phyloP scores from a whole-genome alignment of 352 stramenopile genomes.

The Phytophthora fragariaefolia region DNA sequence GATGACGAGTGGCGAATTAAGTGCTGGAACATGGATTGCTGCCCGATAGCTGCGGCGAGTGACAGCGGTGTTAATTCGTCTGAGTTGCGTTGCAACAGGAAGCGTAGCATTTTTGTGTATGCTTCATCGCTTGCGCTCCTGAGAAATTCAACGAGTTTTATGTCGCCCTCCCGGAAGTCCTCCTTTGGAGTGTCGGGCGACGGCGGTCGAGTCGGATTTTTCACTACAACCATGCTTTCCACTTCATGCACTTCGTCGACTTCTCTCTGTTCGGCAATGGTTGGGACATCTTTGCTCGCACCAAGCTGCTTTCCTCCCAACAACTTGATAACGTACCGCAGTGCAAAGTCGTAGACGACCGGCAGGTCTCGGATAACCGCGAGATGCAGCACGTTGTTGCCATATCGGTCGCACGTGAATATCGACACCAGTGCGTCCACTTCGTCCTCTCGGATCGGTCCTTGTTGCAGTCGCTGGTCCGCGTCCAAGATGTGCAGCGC shows the following conservation, averaged over 20 bases:
- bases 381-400: slow-evolving; percentile 70
- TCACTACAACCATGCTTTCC: slow-evolving; percentile 22
- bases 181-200: not conserved
- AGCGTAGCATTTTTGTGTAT: slow-evolving; percentile 44
- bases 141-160: slow-evolving; percentile 47
- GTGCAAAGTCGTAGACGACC: slow-evolving; percentile 63
- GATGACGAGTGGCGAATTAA: slow-evolving; percentile 55
- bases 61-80: slow-evolving; percentile 65
- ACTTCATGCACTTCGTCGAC: slow-evolving; percentile 16
- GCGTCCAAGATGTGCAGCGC: slow-evolving; percentile 47
- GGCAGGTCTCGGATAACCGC: slow-evolving; percentile 64
- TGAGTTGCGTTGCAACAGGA: slow-evolving; percentile 56
- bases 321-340: slow-evolving; percentile 53
- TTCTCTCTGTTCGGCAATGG: slow-evolving; percentile 1
- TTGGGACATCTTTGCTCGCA: slow-evolving; percentile 3
- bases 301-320: slow-evolving; percentile 11
- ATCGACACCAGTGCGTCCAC: slow-evolving; percentile 38
- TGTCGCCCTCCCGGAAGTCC: slow-evolving; percentile 12
- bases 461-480: slow-evolving; percentile 31
- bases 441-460: slow-evolving; percentile 3
- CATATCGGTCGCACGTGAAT: slow-evolving; percentile 59
- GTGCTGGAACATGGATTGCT: slow-evolving; percentile 64
- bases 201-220: not conserved
- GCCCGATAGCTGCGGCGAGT: slow-evolving; percentile 59
- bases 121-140: slow-evolving; percentile 33